Conservation (phyloP, 1,284 basidiomycete species). For the Ceratorhiza oryzae-sativae region DNA sequence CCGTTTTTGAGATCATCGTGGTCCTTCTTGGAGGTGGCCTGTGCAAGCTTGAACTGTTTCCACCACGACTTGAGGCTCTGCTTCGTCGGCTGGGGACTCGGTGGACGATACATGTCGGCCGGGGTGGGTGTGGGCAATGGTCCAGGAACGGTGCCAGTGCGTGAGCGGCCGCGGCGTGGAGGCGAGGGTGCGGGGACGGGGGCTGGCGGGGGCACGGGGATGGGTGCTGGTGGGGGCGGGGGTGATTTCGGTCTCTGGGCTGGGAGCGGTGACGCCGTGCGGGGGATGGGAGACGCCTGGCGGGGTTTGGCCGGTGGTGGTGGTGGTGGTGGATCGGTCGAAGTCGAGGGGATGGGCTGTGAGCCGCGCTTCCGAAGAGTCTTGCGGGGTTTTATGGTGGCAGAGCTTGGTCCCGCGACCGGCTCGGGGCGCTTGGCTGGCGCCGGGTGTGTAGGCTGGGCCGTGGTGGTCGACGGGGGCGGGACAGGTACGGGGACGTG, state of each 20-base stretch:
- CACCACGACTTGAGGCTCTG: slow-evolving; percentile 83
- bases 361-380: slow-evolving; percentile 31
- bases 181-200: slow-evolving; percentile 11
- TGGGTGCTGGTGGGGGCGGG: slow-evolving; percentile 24
- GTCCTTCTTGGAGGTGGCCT: slow-evolving; percentile 60
- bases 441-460: background rate
- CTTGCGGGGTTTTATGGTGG: slow-evolving; percentile 10
- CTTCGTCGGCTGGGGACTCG: slow-evolving; percentile 57
- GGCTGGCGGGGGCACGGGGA: slow-evolving; percentile 18
- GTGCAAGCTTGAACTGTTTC: slow-evolving; percentile 72
- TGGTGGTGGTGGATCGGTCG: background rate
- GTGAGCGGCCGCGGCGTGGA: background rate
- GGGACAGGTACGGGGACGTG: slow-evolving; percentile 17
- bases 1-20: slow-evolving; percentile 51
- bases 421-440: slow-evolving; percentile 29
- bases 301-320: too few relatives aligned
- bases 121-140: background rate
- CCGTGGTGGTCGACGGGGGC: background rate
- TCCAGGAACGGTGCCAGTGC: background rate
- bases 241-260: slow-evolving; percentile 6
- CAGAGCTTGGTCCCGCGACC: slow-evolving; percentile 15
- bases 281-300: background rate
- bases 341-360: slow-evolving; percentile 8
- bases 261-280: background rate
- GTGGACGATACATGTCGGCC: slow-evolving; percentile 13